A percentile compares a stretch with the other conserved stretches of the same genome.
These are phyloP conservation scores for Ophiostoma perfectum DNA, from an alignment of 2,329 filamentous ascomycete species.

Conservation along the genomic window DNA sequence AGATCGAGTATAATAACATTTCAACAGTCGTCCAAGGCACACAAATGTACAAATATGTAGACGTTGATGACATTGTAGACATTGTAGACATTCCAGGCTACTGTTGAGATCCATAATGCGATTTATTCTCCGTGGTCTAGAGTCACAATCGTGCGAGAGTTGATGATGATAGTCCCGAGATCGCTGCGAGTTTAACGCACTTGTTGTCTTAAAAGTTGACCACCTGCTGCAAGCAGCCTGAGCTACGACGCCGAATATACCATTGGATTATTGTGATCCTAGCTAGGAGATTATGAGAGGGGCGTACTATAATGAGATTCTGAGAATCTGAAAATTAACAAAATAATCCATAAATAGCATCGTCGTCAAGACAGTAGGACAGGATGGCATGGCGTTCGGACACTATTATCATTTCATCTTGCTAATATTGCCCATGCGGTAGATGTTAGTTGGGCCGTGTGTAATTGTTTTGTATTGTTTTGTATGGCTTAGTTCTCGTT, in stretches of 20 bases:
- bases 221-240: background rate
- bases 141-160: background rate
- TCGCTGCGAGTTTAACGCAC: background rate
- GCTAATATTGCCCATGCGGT: too few species aligned
- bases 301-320: background rate
- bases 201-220: background rate
- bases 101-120: background rate
- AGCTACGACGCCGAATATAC: background rate
- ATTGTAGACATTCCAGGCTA: too few species aligned
- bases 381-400: too few species aligned
- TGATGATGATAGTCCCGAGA: background rate
- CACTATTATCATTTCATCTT: too few species aligned
- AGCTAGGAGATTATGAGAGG: conserved; percentile 3
- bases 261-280: conserved; percentile 1
- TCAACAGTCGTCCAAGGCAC: too few species aligned
- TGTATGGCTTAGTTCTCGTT: too few species aligned
- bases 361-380: background rate
- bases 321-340: background rate
- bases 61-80: too few species aligned
- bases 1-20: too few species aligned
- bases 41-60: too few species aligned
- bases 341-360: background rate
- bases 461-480: too few species aligned
- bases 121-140: background rate
- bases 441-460: too few species aligned